phyloP scores from a whole-genome alignment of 1,139 yeast species.

The Spencermartinsiella ligniputridi region DNA sequence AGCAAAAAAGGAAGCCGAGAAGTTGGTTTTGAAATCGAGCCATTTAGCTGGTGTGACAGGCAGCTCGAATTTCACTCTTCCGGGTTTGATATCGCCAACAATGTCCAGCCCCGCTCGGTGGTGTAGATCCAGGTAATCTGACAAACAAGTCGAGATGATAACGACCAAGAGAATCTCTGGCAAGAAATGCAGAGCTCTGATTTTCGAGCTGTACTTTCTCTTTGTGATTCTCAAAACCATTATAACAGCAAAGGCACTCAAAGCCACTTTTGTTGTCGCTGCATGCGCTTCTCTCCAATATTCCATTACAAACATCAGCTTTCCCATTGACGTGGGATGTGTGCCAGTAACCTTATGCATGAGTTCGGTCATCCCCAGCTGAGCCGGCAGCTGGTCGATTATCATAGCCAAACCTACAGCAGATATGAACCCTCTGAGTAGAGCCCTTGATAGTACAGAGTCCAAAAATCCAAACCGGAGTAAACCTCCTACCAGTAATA shows the following conservation, averaged over 20 bases:
- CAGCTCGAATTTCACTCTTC: conserved; percentile 41
- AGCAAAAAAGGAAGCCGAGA: conserved; percentile 52
- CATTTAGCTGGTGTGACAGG: conserved; percentile 42
- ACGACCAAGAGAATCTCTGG: conserved; percentile 86
- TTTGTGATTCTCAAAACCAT: conserved; percentile 29
- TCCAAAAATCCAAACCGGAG: conserved; percentile 85
- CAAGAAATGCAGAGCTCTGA: conserved; percentile 42
- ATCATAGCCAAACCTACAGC: conserved; percentile 94
- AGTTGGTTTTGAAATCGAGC: conserved; percentile 34
- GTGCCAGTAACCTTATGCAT: conserved; percentile 49
- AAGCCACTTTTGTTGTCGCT: conserved; percentile 33
- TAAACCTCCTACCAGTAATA: conserved; percentile 71
- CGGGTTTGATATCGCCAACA: conserved; percentile 60
- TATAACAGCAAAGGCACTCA: conserved; percentile 31
- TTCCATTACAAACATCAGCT: conserved; percentile 52
- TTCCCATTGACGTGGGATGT: conserved; percentile 69
- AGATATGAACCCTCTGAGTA: conserved; percentile 82
- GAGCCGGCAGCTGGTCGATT: conserved; percentile 67
- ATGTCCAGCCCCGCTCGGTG: conserved; percentile 57
- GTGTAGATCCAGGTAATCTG: conserved; percentile 48
- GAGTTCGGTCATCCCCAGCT: conserved; percentile 55
- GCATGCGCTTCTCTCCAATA: conserved; percentile 38
- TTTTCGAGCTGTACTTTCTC: conserved; percentile 14
- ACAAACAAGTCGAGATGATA: conserved; percentile 54
- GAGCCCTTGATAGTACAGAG: conserved; percentile 75